A percentile compares a stretch with the other conserved stretches of the same genome.
Evolutionary conservation across 495 filamentous ascomycete genomes (phyloP).

Genomic region (Barbatosphaeria neglecta): DNA sequence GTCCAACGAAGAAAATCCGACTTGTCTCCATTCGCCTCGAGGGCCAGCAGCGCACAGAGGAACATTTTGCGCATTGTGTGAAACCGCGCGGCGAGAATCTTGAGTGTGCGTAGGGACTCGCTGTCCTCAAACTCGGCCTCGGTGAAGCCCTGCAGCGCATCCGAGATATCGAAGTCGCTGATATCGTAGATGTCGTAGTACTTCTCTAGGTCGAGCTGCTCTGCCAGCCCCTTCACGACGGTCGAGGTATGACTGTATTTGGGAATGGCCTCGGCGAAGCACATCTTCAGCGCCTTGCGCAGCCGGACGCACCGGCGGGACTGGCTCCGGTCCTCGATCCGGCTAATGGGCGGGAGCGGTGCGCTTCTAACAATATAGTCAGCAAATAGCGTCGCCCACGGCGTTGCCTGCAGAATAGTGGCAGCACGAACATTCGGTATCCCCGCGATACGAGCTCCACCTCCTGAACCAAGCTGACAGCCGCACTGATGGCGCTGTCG

Average conservation of each 20-base stretch:
- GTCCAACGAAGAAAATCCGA: conserved; percentile 73
- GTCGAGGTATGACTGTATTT: conserved; percentile 56
- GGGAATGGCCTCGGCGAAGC: conserved; percentile 56
- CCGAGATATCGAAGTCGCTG: conserved; percentile 60
- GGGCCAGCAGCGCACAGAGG: conserved; percentile 73
- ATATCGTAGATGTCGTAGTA: conserved; percentile 91
- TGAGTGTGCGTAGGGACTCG: conserved; percentile 69
- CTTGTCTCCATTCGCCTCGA: conserved; percentile 75
- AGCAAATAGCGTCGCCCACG: conserved; percentile 13
- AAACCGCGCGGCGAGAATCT: conserved; percentile 65
- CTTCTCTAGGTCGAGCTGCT: conserved; percentile 71
- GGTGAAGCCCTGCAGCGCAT: conserved; percentile 48
- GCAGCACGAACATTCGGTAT: conserved; percentile 66
- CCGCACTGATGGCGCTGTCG: conserved; percentile 67
- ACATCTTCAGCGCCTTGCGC: conserved; percentile 58
- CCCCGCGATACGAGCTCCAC: conserved; percentile 91
- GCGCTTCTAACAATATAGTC: conserved; percentile 53
- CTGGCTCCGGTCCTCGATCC: conserved; percentile 69
- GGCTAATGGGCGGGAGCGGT: conserved; percentile 72
- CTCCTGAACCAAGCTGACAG: conserved; percentile 83
- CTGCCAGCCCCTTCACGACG: conserved; percentile 57
- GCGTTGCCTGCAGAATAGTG: too few relatives aligned
- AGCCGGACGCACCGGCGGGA: conserved; percentile 67
- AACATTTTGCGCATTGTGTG: conserved; percentile 72
- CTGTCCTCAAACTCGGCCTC: conserved; percentile 56